Conservation (phyloP, 2,329 filamentous ascomycete species). For the Penicillium olsonii region DNA sequence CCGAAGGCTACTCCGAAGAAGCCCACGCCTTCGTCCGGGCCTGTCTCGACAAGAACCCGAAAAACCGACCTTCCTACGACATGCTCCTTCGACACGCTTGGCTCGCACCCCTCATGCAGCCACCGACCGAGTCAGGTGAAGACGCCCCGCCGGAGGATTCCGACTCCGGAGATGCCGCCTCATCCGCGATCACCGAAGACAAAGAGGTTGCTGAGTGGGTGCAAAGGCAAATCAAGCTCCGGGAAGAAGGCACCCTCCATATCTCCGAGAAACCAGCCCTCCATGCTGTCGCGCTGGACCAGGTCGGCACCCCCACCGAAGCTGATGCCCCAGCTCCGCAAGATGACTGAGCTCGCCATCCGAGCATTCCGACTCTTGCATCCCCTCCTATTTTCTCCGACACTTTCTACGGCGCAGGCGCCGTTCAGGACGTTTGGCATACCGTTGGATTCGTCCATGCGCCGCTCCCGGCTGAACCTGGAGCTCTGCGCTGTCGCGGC, state of each 20-base stretch:
- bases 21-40: slow-evolving; percentile 85
- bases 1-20: slow-evolving; percentile 72
- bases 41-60: slow-evolving; percentile 90
- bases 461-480: not conserved
- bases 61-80: slow-evolving; percentile 88
- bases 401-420: slow-evolving; percentile 20
- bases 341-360: slow-evolving; percentile 10
- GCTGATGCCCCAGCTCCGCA: slow-evolving; percentile 24
- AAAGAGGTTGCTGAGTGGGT: slow-evolving; percentile 88
- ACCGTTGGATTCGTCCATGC: not conserved
- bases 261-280: slow-evolving; percentile 72
- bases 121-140: slow-evolving; percentile 67
- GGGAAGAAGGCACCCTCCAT: slow-evolving; percentile 59
- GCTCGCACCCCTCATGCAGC: slow-evolving; percentile 75
- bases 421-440: slow-evolving; percentile 13
- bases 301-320: slow-evolving; percentile 52
- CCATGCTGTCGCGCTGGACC: slow-evolving; percentile 82
- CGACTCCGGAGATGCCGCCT: slow-evolving; percentile 34
- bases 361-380: slow-evolving; percentile 5
- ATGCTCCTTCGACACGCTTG: slow-evolving; percentile 88
- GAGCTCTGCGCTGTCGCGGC: not conserved
- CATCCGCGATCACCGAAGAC: slow-evolving; percentile 61
- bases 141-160: slow-evolving; percentile 32
- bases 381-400: slow-evolving; percentile 5
- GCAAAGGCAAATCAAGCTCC: slow-evolving; percentile 66